Evolutionary conservation across 2,329 filamentous ascomycete species (phyloP), one percentile per base, ranked within the genome.

Genomic region (Cercospora sesami): DNA sequence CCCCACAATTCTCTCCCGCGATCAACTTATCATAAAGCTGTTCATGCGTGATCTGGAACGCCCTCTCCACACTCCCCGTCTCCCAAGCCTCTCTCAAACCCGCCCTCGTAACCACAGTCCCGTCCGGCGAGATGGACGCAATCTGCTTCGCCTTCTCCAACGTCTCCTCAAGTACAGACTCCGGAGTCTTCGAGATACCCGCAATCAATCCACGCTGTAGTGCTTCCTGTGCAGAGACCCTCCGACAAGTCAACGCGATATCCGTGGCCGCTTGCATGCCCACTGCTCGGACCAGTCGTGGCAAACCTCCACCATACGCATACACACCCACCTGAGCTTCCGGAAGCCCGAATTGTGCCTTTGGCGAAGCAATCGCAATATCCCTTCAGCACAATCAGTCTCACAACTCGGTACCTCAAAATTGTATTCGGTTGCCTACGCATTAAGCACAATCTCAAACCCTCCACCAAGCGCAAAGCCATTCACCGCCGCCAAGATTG

Each of bases 401-500:
- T 18, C 23, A 31, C 4, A 39, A 3, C 21, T 10, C 6, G 8
- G 12, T 21, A 30, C 45, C 55, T n/a, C 36, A 61, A 2, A 14
- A 0, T 21, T 16, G 21, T 23, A 33, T 9, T 36, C 1, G 14
- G n/a, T 16, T n/a, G 5, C 70, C 14, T 30, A 86, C 84, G 83
- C 86, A 63, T 85, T 85, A 63, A 85, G 76, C 4, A 82, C 80
- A 73, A 86, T 83, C 76, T 87, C 85, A 69, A 86, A 86, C 0
- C 86, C 86, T 1, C 85, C 86, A 0, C 86, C 86, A 33, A 86
- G 77, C 1, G 85, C 84, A 65, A 85, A 80, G 0, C 86, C 86
- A 75, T 87, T 87, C 1, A 87, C 84, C 1, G 86, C 86, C 8
- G 84, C 85, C 74, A 87, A 83, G 59, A 87, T 80, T 1, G 86